Evolutionary conservation across 2,329 filamentous ascomycete genomes (phyloP), one percentile per base, ranked within the genome.

Genomic region (Xylaria sp.): DNA sequence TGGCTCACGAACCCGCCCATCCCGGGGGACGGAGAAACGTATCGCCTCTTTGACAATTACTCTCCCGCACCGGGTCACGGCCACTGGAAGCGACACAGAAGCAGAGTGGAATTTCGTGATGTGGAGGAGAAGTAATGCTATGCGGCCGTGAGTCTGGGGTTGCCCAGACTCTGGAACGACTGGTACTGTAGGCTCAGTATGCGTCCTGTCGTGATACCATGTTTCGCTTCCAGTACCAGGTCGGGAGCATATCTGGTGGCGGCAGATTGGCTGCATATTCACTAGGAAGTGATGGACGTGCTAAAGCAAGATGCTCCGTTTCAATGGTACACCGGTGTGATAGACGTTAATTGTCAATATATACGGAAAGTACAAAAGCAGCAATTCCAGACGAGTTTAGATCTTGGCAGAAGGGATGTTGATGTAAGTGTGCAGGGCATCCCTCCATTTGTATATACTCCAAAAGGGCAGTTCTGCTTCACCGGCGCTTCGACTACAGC

Each of bases 171-270:
- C 20, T 54, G 48, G 36, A 60, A 62, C 64, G 54, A 60, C 59
- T 64, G 67, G 68, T 64, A 67, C 52, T 28, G 48, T 64, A 55
- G 13, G 12, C 36, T 64, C 15, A 18, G 4, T 46, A 60, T 71
- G 69, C 69, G 55, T 60, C 67, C 64, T 71, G 70, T 60, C 54
- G 70, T 71, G 70, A 58, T 66, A 68, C 62, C 41, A 59, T 51
- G 56, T 56, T 56, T 67, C 63, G 66, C 60, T 59, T 67, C 57
- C 64, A 41, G 62, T 61, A 58, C 62, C 64, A 57, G 46, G 54
- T 54, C 57, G 57, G 39, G 31, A 28, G 33, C 28, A 41, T 64
- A 15, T 51, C 18, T 68, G 66, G 68, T 57, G 62, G 68, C 56
- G 60, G n/a, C 39, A n/a, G 62, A 64, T 68, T 59, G 46, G 41